phyloP scores from a whole-genome alignment of 2,329 filamentous ascomycete species.

The Aspergillus versicolor region DNA sequence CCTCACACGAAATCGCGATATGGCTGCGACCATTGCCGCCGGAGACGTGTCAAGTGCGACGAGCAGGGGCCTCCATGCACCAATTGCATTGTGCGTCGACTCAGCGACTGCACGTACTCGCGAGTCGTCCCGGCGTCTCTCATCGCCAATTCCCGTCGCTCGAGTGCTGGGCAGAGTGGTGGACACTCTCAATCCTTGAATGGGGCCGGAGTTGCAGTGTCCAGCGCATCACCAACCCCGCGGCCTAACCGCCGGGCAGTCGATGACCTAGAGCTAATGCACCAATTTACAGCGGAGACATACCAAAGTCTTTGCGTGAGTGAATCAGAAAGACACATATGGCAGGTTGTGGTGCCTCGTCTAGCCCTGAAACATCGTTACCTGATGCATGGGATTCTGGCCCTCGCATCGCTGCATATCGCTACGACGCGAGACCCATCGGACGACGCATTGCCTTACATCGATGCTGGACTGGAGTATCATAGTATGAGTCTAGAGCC shows the following conservation, averaged over 20 bases:
- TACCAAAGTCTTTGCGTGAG: constrained; percentile 39
- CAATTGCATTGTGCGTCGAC: constrained; percentile 29
- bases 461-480: constrained; percentile 28
- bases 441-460: constrained; percentile 16
- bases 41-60: constrained; percentile 26
- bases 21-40: constrained; percentile 24
- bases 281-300: constrained; percentile 48
- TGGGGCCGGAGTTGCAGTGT: not conserved
- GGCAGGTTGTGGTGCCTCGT: constrained; percentile 35
- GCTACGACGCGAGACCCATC: constrained; percentile 23
- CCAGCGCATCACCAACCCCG: not conserved
- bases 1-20: constrained; percentile 25
- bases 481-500: constrained; percentile 26
- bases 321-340: constrained; percentile 25
- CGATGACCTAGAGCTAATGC: constrained; percentile 47
- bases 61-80: constrained; percentile 31
- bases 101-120: constrained; percentile 23
- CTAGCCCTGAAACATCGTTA: constrained; percentile 35
- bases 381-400: constrained; percentile 37
- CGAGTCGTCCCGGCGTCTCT: constrained; percentile 12
- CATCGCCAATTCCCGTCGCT: not conserved
- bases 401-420: constrained; percentile 37
- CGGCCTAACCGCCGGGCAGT: constrained; percentile 5
- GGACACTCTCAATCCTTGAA: not conserved
- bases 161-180: not conserved